phyloP scores from a whole-genome alignment of 2,329 filamentous ascomycete genomes.

The Fusarium proliferatum region DNA sequence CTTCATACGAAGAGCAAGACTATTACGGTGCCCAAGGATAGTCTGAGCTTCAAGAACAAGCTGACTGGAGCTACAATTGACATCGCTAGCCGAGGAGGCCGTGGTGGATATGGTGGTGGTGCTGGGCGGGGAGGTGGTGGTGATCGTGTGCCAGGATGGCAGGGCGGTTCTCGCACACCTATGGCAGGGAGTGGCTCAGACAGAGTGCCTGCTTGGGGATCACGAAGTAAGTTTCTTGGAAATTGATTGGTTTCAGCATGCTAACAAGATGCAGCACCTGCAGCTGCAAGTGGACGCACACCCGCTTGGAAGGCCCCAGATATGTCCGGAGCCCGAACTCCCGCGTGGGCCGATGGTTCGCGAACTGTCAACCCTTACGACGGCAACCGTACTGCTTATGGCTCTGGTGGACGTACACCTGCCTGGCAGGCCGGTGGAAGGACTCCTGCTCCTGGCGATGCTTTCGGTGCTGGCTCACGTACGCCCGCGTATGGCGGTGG shows the following conservation, averaged over 20 bases:
- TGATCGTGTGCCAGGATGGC: slow-evolving; percentile 66
- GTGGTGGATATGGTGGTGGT: slow-evolving; percentile 57
- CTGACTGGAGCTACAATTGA: slow-evolving; percentile 83
- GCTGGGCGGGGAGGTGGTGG: slow-evolving; percentile 59
- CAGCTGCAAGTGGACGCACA: slow-evolving; percentile 66
- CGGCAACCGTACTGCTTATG: slow-evolving; percentile 81
- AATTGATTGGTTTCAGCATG: not conserved
- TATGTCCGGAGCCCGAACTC: slow-evolving; percentile 70
- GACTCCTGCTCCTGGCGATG: slow-evolving; percentile 71
- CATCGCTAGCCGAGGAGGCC: slow-evolving; percentile 66
- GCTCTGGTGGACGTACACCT: slow-evolving; percentile 76
- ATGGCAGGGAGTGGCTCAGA: slow-evolving; percentile 69
- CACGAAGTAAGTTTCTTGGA: slow-evolving; percentile 68
- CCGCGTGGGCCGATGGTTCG: slow-evolving; percentile 76
- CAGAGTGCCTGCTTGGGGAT: slow-evolving; percentile 81
- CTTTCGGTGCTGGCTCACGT: slow-evolving; percentile 75
- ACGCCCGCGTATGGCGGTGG: slow-evolving; percentile 70
- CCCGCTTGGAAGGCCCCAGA: slow-evolving; percentile 70
- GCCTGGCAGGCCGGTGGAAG: slow-evolving; percentile 83
- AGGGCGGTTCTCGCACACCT: slow-evolving; percentile 75
- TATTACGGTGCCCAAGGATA: slow-evolving; percentile 83
- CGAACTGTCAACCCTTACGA: slow-evolving; percentile 77
- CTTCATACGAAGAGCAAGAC: slow-evolving; percentile 95
- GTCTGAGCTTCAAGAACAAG: slow-evolving; percentile 87
- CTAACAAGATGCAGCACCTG: slow-evolving; percentile 59